A percentile compares a stretch with the other conserved stretches of the same genome.
Evolutionary conservation across 2,329 filamentous ascomycete species (phyloP).

Genomic region (Tolypocladium guangdongense): DNA sequence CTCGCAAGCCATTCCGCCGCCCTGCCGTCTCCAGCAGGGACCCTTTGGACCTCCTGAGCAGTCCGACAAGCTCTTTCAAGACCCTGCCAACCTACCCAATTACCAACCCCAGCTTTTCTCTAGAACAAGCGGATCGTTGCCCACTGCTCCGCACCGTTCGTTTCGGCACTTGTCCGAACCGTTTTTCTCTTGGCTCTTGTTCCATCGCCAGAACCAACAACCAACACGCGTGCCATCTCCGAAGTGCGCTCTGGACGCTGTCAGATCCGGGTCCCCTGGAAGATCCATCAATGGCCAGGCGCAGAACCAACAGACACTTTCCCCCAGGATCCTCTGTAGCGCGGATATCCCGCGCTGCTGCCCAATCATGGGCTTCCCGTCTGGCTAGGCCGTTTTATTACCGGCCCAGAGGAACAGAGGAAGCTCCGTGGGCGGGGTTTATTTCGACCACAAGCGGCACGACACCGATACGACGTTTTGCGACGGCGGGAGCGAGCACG

Average conservation of each 20-base stretch:
- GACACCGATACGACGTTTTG: neutral
- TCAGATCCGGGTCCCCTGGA: neutral
- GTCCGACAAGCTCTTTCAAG: neutral
- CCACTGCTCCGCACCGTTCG: too few species aligned
- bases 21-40: neutral
- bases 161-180: neutral
- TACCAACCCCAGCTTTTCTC: neutral
- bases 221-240: neutral
- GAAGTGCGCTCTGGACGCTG: too few species aligned
- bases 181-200: neutral
- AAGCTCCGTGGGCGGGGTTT: neutral
- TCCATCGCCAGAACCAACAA: too few species aligned
- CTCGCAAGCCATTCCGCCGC: neutral
- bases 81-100: too few species aligned
- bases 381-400: neutral
- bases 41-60: neutral
- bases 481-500: neutral
- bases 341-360: neutral
- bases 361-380: neutral
- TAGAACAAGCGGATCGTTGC: neutral
- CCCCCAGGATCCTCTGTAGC: neutral
- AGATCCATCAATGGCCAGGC: neutral
- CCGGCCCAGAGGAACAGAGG: neutral
- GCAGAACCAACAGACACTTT: neutral
- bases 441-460: neutral